These are phyloP conservation scores for Penicillium freii DNA, from an alignment of 2,329 filamentous ascomycete species.

Conservation along the genomic window DNA sequence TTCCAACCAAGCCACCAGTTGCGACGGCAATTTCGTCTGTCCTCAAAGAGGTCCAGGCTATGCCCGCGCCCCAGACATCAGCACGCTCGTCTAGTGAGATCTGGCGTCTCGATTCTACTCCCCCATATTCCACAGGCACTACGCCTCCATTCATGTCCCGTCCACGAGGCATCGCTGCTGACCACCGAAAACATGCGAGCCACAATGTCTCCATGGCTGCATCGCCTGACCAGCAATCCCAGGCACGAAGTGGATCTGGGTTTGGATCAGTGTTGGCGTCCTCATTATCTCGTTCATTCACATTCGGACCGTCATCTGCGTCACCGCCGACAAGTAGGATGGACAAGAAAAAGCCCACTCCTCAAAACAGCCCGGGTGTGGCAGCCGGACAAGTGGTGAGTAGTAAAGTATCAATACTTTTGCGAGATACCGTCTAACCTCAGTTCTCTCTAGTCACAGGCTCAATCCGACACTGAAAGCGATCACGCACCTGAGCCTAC, in stretches of 20 bases:
- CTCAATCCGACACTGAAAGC: slow-evolving; percentile 41
- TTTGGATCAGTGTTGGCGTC: slow-evolving; percentile 45
- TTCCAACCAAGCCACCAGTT: slow-evolving; percentile 44
- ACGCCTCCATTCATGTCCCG: slow-evolving; percentile 52
- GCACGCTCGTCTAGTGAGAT: slow-evolving; percentile 52
- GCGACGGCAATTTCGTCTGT: slow-evolving; percentile 35
- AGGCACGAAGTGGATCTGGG: slow-evolving; percentile 40
- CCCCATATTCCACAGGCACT: slow-evolving; percentile 53
- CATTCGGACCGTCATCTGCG: slow-evolving; percentile 44
- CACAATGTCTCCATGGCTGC: slow-evolving; percentile 41
- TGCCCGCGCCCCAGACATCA: slow-evolving; percentile 45
- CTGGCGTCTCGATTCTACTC: slow-evolving; percentile 51
- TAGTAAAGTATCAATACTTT: slow-evolving; percentile 24
- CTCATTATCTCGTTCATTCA: slow-evolving; percentile 47
- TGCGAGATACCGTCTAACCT: slow-evolving; percentile 27
- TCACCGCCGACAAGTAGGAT: slow-evolving; percentile 40
- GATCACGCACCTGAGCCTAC: slow-evolving; percentile 30
- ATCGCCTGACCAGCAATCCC: slow-evolving; percentile 43
- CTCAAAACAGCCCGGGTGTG: slow-evolving; percentile 37
- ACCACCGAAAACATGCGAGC: slow-evolving; percentile 45
- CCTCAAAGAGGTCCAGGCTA: slow-evolving; percentile 32
- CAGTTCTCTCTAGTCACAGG: slow-evolving; percentile 32
- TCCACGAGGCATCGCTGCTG: slow-evolving; percentile 38
- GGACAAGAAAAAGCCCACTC: slow-evolving; percentile 39
- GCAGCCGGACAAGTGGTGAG: slow-evolving; percentile 30